These are phyloP conservation scores for Austroboletus eburneus DNA, from an alignment of 768 basidiomycete genomes.

Conservation along the genomic window DNA sequence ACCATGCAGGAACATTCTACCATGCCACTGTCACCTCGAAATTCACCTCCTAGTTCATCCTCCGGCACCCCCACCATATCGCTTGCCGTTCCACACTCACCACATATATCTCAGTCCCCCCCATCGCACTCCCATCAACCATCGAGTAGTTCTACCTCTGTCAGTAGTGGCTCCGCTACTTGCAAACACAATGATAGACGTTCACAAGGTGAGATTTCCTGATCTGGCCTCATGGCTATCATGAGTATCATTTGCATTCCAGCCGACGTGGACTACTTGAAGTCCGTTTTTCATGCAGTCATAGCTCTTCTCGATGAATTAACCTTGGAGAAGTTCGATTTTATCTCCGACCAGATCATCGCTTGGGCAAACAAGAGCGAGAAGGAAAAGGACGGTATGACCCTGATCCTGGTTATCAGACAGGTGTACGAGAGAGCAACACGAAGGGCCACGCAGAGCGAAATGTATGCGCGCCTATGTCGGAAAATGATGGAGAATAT, in stretches of 20 bases:
- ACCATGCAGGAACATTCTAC: conserved; percentile 39
- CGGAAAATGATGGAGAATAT: conserved; percentile 95
- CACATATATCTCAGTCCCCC: conserved; percentile 47
- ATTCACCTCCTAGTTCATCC: conserved; percentile 47
- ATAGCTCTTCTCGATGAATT: conserved; percentile 90
- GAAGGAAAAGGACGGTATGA: conserved; percentile 89
- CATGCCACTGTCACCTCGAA: conserved; percentile 70
- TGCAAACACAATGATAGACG: too few relatives aligned
- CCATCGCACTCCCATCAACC: conserved; percentile 38
- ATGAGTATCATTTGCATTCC: conserved; percentile 41
- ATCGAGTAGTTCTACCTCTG: conserved; percentile 52
- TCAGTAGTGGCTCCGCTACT: conserved; percentile 45
- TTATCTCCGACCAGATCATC: conserved; percentile 94
- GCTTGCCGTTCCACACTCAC: conserved; percentile 49
- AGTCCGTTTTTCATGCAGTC: conserved; percentile 87
- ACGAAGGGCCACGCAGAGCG: conserved; percentile 92
- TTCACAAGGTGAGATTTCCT: too few relatives aligned
- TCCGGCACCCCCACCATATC: conserved; percentile 68
- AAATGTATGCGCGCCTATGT: conserved; percentile 96
- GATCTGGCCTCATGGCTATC: too few relatives aligned
- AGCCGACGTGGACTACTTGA: conserved; percentile 70
- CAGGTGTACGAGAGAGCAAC: conserved; percentile 98
- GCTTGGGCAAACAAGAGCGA: conserved; percentile 92
- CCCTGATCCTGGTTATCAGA: conserved; percentile 92
- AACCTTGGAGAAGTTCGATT: conserved; percentile 94